These are phyloP conservation scores for Backusella luteola DNA, from an alignment of 192 early-diverging fungal species.

Conservation along the genomic window DNA sequence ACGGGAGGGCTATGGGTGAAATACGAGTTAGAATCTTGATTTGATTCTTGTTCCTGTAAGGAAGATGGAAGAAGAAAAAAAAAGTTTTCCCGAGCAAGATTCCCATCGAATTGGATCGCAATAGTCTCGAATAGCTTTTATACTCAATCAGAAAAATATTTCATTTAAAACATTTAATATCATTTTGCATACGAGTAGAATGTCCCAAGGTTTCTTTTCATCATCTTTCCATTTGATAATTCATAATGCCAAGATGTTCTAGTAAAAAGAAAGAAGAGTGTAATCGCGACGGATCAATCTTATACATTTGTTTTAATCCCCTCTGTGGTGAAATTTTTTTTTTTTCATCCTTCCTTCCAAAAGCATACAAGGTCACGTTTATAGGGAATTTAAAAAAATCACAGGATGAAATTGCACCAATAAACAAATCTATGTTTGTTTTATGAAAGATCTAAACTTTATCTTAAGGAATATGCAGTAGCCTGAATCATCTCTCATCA, in stretches of 20 bases:
- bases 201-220: too few species aligned
- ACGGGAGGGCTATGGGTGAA: too few species aligned
- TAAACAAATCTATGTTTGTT: neutral
- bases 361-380: neutral
- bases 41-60: neutral
- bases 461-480: neutral
- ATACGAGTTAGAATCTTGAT: neutral
- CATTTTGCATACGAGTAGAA: neutral
- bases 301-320: neutral
- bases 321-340: neutral
- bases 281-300: neutral
- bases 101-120: too few species aligned
- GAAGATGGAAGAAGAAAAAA: neutral
- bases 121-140: neutral
- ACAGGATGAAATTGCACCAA: neutral
- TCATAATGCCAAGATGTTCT: too few species aligned
- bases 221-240: too few species aligned
- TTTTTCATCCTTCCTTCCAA: neutral
- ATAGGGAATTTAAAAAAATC: neutral
- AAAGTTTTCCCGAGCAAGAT: too few species aligned
- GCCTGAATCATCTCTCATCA: neutral
- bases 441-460: neutral
- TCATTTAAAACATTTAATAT: neutral
- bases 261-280: too few species aligned
- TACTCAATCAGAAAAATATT: neutral